Evolutionary conservation across 2,329 filamentous ascomycete species (phyloP), one percentile per base, ranked within the genome.

Genomic region (Cadophora malorum): DNA sequence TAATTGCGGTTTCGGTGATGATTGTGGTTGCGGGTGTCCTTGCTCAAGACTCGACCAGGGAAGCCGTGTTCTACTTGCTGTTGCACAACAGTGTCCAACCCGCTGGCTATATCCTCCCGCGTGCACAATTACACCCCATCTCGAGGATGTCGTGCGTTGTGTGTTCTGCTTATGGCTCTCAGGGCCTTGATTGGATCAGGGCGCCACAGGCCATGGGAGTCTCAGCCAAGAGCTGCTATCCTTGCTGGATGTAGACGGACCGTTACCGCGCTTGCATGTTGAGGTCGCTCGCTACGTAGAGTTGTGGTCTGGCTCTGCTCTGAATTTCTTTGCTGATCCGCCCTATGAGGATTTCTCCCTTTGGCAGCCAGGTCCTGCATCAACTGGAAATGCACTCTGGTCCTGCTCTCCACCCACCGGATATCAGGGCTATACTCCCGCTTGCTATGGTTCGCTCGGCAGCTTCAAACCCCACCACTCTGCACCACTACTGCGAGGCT

Each of bases 251-350:
- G 67, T 66, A 64, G 69, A 72, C 73, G 71, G 71, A 69, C 72
- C 72, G 72, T 74, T 73, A 73, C 71, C 72, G 72, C 69, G 67
- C 71, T 69, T 72, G 71, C 71, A 73, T 66, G 61, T 35, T 49
- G 41, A 61, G 35, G 12, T 47, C 14, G 41, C 14, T 45, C 41
- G 41, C 41, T 45, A 45, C 41, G 41, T 45, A 55, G 23, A 28
- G 16, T 55, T 55, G 3, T 31, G 25, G 25, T 47, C 49, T 16
- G 19, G 14, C 21, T 47, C 47, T 47, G 38, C 64, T 64, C 66
- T 35, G 68, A 67, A 70, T 72, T 70, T 63, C 71, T 70, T 63
- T 41, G 63, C 52, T 70, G 69, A 69, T 71, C 71, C 70, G 71
- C 71, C 72, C 53, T 72, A 70, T 45, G 69, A 61, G 53, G 23